A percentile compares a stretch with the other conserved stretches of the same genome.
These are phyloP conservation scores for Cyberlindnera americana DNA, from an alignment of 805 yeast genomes.

Conservation along the genomic window DNA sequence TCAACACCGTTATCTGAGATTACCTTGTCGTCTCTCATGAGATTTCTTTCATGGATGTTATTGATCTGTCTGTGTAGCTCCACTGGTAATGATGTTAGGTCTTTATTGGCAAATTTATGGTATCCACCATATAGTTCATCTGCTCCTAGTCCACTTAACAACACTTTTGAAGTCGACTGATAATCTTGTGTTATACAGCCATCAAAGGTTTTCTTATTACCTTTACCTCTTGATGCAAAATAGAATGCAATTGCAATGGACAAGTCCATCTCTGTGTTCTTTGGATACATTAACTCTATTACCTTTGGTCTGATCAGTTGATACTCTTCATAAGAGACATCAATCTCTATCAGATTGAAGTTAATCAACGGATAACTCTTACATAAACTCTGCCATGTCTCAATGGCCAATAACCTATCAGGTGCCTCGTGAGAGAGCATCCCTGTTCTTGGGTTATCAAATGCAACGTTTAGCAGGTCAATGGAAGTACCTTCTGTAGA, in stretches of 20 bases:
- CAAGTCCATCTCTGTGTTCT: conserved; percentile 89
- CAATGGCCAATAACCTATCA: conserved; percentile 72
- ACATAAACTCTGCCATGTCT: conserved; percentile 54
- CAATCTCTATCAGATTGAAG: conserved; percentile 58
- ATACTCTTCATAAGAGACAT: conserved; percentile 72
- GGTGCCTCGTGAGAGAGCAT: conserved; percentile 66
- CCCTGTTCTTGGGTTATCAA: conserved; percentile 81
- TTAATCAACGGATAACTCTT: conserved; percentile 37
- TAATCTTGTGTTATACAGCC: conserved; percentile 29
- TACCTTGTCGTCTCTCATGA: conserved; percentile 91
- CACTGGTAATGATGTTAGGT: conserved; percentile 41
- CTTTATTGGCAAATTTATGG: conserved; percentile 63
- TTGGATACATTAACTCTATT: conserved; percentile 70
- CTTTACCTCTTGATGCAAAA: conserved; percentile 72
- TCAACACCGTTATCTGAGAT: conserved; percentile 86
- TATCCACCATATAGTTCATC: conserved; percentile 97
- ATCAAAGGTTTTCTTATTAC: conserved; percentile 21
- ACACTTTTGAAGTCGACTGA: conserved; percentile 56
- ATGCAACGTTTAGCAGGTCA: conserved; percentile 89
- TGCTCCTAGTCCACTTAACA: conserved; percentile 93
- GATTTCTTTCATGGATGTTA: conserved; percentile 71
- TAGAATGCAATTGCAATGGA: conserved; percentile 94
- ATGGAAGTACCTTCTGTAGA: conserved; percentile 35
- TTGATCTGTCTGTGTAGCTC: conserved; percentile 71
- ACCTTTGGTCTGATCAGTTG: conserved; percentile 48